Percentiles rank a stretch among this genome's conserved stretches.
phyloP scores from a whole-genome alignment of 2,329 filamentous ascomycete genomes.

The Calonectria honghensis region DNA sequence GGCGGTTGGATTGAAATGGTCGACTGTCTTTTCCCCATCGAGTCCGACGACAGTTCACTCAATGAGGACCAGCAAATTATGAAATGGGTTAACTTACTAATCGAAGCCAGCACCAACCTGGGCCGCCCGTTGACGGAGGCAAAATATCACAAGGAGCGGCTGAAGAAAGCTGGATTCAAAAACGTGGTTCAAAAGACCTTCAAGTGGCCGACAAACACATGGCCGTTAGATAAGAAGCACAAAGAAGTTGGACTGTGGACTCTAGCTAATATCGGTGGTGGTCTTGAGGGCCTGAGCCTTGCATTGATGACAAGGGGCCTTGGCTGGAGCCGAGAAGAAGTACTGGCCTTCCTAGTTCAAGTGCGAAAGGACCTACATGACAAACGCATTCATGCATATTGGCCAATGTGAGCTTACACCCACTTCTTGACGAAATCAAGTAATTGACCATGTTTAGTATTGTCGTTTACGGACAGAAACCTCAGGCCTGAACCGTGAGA shows the following conservation, averaged over 20 bases:
- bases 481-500: background rate
- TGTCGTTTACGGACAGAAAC: constrained; percentile 27
- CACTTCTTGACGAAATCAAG: background rate
- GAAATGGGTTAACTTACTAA: constrained; percentile 42
- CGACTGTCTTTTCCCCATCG: constrained; percentile 44
- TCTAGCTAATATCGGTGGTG: constrained; percentile 25
- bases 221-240: constrained; percentile 28
- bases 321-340: constrained; percentile 15
- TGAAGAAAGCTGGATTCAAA: constrained; percentile 34
- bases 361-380: constrained; percentile 21
- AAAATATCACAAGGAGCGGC: constrained; percentile 34
- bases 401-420: constrained; percentile 24
- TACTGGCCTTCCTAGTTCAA: constrained; percentile 25
- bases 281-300: constrained; percentile 26
- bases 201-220: constrained; percentile 31
- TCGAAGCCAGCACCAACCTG: constrained; percentile 33
- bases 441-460: background rate
- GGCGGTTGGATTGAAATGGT: constrained; percentile 49
- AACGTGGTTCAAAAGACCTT: constrained; percentile 26
- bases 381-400: constrained; percentile 30
- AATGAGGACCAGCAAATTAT: constrained; percentile 18
- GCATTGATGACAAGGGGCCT: constrained; percentile 24
- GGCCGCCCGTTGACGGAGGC: constrained; percentile 36
- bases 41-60: constrained; percentile 44
- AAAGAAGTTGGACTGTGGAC: constrained; percentile 35